These are phyloP conservation scores for Rhodotorula sphaerocarpa DNA, from an alignment of 768 basidiomycete genomes.

Conservation along the genomic window DNA sequence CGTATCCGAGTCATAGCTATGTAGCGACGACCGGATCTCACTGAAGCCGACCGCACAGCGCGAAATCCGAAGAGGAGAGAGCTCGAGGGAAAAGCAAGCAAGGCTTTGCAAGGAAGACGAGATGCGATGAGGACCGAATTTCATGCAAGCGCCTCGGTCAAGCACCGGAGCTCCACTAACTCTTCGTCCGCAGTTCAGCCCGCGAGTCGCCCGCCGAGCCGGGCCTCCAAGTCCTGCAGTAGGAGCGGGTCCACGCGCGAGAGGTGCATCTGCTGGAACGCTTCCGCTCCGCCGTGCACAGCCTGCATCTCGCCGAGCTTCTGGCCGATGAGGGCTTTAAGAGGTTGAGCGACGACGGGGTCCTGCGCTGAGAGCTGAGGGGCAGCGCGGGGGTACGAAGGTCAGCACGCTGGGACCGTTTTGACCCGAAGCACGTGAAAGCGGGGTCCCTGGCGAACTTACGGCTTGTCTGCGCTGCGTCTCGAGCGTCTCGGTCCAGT, in stretches of 20 bases:
- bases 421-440: too few species aligned
- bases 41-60: too few species aligned
- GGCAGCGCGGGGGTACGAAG: not conserved
- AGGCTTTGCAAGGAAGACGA: too few species aligned
- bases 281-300: constrained; percentile 53
- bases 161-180: too few species aligned
- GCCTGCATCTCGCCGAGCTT: constrained; percentile 60
- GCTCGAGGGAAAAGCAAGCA: too few species aligned
- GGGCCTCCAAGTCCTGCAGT: constrained; percentile 51
- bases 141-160: too few species aligned
- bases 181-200: not conserved
- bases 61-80: too few species aligned
- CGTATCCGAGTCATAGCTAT: too few species aligned
- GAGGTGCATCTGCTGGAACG: constrained; percentile 58
- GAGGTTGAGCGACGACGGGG: constrained; percentile 58
- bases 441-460: constrained; percentile 39
- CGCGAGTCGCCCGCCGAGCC: constrained; percentile 30
- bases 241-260: constrained; percentile 62
- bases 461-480: constrained; percentile 67
- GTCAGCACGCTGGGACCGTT: not conserved
- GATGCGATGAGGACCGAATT: too few species aligned
- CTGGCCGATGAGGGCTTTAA: constrained; percentile 56
- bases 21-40: too few species aligned
- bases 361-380: constrained; percentile 61
- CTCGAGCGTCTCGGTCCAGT: constrained; percentile 64